These are phyloP conservation scores for Phytophthora fragariaefolia DNA, from an alignment of 352 stramenopile genomes.

Conservation along the genomic window DNA sequence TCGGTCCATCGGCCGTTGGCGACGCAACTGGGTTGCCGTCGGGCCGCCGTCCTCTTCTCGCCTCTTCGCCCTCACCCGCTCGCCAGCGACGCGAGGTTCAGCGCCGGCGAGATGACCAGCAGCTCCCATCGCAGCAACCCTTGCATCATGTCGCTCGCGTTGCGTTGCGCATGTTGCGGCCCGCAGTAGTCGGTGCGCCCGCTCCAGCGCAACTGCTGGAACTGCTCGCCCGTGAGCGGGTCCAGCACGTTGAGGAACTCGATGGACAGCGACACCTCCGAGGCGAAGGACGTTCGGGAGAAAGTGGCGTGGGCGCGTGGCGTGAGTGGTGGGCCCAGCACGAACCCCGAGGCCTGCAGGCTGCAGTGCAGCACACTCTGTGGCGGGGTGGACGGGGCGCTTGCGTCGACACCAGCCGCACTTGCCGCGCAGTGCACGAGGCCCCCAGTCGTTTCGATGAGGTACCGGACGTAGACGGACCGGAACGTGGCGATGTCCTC, in stretches of 20 bases:
- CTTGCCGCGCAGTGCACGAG: slow-evolving; percentile 4
- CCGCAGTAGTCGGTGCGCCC: slow-evolving; percentile 54
- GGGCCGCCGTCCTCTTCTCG: too few relatives aligned
- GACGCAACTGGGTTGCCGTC: not conserved
- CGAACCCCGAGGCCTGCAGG: slow-evolving; percentile 35
- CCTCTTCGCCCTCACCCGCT: not conserved
- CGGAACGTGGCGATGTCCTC: slow-evolving; percentile 40
- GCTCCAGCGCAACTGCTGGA: slow-evolving; percentile 48
- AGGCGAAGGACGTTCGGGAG: too few relatives aligned
- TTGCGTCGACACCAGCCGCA: slow-evolving; percentile 15
- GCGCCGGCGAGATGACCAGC: slow-evolving; percentile 40
- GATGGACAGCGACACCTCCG: slow-evolving; percentile 44
- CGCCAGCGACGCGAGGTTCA: slow-evolving; percentile 27
- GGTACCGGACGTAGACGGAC: slow-evolving; percentile 48
- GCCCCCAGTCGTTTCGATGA: slow-evolving; percentile 39
- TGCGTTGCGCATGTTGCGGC: slow-evolving; percentile 39
- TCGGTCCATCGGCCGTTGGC: too few relatives aligned
- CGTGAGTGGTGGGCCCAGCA: slow-evolving; percentile 40
- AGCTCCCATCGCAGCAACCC: slow-evolving; percentile 49
- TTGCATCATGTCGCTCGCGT: slow-evolving; percentile 48
- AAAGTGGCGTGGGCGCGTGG: too few relatives aligned
- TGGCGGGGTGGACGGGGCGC: slow-evolving; percentile 18
- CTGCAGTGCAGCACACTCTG: too few relatives aligned
- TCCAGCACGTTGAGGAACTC: slow-evolving; percentile 48
- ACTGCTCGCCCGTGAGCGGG: slow-evolving; percentile 25